Evolutionary conservation across 257 asterid species (phyloP), one percentile per base, ranked within the genome.

Genomic region (Nicotiana knightiana): DNA sequence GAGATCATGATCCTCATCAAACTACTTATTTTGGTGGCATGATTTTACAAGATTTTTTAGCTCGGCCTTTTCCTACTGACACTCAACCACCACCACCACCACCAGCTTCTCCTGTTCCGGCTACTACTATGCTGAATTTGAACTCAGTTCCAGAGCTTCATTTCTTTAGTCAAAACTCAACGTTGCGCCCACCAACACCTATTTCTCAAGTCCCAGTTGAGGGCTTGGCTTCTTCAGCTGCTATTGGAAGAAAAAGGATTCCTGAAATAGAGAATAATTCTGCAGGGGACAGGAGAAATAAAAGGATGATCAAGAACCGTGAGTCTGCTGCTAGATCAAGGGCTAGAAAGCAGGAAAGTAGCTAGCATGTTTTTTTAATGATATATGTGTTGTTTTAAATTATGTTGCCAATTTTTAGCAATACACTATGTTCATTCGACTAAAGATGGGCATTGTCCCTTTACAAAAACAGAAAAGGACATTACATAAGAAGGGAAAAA

Each of bases 271-370:
- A 73, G 12, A 33, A 76, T n/a, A 75, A 66, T 57, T 85, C 78
- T 21, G 9, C 91, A 81, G 89, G 87, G 51, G 94, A 88, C 71
- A 86, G 89, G 12, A 88, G 94, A 9, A 90, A 87, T 59, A 89
- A 90, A 89, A 91, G 97, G 11, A 92, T 93, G 97, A 93, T 93
- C 86, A 93, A 93, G 97, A 93, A 93, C 88, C 89, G 97, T 0
- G 97, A 92, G 87, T 92, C 97, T 2, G 97, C 97, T 33, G 90
- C 97, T 17, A 90, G 97, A 24, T 92, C 95, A 26, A 84, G 97
- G 54, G 97, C 97, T 57, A 83, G 97, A 81, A 93, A 93, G 84
- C 97, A 92, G 94, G 97, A 81, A 91, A 80, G 86, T 75, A 5
- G 66, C 79, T 39, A 11, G 58, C 77, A 0, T 32, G 43, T 70